These are phyloP conservation scores for Hypoxylon rickii DNA, from an alignment of 495 filamentous ascomycete species.

Conservation along the genomic window DNA sequence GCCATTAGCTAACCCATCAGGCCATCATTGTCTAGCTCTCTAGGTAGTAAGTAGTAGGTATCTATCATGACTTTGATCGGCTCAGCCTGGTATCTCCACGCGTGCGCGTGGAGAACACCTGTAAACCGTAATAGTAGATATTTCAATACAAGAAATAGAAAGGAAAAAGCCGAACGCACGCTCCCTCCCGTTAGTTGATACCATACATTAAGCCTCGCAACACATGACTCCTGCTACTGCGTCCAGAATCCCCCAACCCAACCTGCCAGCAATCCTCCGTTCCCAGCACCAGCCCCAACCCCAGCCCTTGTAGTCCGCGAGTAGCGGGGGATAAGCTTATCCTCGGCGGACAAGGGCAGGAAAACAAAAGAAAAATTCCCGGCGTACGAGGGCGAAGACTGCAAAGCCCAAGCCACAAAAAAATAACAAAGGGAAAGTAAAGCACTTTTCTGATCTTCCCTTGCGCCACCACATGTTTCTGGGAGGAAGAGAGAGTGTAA, in stretches of 20 bases:
- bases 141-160: constrained; percentile 10
- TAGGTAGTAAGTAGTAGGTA: background rate
- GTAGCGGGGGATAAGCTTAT: no score
- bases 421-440: constrained; percentile 9
- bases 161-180: background rate
- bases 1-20: constrained; percentile 3
- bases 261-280: background rate
- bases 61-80: constrained; percentile 12
- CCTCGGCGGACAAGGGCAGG: no score
- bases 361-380: no score
- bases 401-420: background rate
- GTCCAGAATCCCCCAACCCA: background rate
- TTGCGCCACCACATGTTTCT: constrained; percentile 21
- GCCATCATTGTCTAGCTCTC: constrained; percentile 10
- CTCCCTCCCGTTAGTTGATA: background rate
- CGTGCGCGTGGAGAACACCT: constrained; percentile 1
- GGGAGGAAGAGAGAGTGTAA: background rate
- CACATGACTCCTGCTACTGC: constrained; percentile 8
- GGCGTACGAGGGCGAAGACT: no score
- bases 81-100: constrained; percentile 1
- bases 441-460: constrained; percentile 20
- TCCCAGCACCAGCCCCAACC: constrained; percentile 7
- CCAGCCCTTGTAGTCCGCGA: no score
- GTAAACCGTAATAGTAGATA: background rate
- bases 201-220: constrained; percentile 24